Percentiles rank a stretch among this genome's conserved stretches.
phyloP scores from a whole-genome alignment of 495 filamentous ascomycete species.

The Aspergillus haitiensis region DNA sequence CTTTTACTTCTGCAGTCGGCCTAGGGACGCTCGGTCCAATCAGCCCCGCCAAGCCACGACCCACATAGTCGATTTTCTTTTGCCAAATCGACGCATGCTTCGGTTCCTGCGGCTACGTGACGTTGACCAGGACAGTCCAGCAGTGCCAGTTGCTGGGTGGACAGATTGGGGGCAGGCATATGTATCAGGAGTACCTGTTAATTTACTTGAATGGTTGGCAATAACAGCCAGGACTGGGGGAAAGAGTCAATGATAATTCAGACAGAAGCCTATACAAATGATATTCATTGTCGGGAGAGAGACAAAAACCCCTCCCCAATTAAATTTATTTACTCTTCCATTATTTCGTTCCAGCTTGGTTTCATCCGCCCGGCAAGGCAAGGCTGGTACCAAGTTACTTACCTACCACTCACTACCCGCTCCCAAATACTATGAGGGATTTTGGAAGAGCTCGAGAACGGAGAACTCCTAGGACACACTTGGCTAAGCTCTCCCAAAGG shows the following conservation, averaged over 20 bases:
- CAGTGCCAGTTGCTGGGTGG: not conserved
- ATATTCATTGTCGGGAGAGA: not conserved
- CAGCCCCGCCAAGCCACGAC: constrained; percentile 26
- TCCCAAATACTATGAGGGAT: constrained; percentile 25
- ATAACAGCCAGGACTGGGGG: not conserved
- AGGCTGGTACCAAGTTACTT: constrained; percentile 12
- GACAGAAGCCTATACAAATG: not conserved
- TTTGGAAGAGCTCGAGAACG: constrained; percentile 16
- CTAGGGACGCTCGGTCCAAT: constrained; percentile 30
- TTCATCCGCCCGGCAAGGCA: constrained; percentile 19
- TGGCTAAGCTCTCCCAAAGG: not conserved
- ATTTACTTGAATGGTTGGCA: not conserved
- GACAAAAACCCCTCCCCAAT: not conserved
- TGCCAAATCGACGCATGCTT: constrained; percentile 26
- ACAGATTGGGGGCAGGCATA: not conserved
- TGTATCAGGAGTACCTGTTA: too few species aligned
- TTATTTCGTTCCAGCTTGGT: constrained; percentile 18
- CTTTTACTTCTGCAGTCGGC: constrained; percentile 23
- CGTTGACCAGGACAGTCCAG: constrained; percentile 12
- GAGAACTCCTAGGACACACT: constrained; percentile 9
- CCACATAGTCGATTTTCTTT: constrained; percentile 24
- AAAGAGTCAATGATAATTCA: not conserved
- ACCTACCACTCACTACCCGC: not conserved
- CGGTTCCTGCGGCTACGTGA: constrained; percentile 33
- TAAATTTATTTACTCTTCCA: constrained; percentile 4